Conservation (phyloP, 139 green algal genomes). For the Yamagishiella unicocca region DNA sequence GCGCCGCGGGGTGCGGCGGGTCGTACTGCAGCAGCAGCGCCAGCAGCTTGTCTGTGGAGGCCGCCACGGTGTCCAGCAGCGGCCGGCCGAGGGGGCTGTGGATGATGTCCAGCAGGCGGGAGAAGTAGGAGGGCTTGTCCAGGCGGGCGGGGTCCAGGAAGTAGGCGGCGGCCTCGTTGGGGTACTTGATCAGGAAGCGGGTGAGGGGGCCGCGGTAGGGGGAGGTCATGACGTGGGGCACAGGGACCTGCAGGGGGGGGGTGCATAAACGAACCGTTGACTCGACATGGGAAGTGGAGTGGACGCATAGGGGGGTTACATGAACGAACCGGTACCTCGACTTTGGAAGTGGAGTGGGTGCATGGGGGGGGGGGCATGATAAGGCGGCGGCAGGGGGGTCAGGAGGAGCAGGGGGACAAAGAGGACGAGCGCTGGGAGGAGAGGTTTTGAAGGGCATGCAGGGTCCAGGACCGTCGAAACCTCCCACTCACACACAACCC, state of each 20-base stretch:
- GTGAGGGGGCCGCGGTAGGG: conserved; percentile 89
- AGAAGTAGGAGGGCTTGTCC: conserved; percentile 79
- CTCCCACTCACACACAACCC: too few relatives aligned
- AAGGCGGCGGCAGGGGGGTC: not conserved
- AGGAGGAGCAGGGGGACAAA: too few relatives aligned
- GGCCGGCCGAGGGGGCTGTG: conserved; percentile 66
- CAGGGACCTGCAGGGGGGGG: conserved; percentile 8
- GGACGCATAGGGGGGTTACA: not conserved
- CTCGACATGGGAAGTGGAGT: too few relatives aligned
- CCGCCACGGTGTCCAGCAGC: conserved; percentile 83
- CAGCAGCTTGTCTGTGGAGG: conserved; percentile 52
- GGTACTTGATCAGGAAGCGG: conserved; percentile 89
- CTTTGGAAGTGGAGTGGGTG: too few relatives aligned
- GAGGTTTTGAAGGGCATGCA: too few relatives aligned
- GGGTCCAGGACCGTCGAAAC: too few relatives aligned
- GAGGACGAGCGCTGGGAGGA: too few relatives aligned
- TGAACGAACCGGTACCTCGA: too few relatives aligned
- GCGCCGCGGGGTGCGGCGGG: conserved; percentile 13
- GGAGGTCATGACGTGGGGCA: conserved; percentile 73
- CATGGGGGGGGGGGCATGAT: not conserved
- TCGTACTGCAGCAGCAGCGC: conserved; percentile 26
- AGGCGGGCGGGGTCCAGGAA: conserved; percentile 80
- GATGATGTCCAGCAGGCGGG: conserved; percentile 89
- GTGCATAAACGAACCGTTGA: too few relatives aligned
- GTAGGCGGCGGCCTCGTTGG: conserved; percentile 76